phyloP scores from a whole-genome alignment of 1,284 basidiomycete genomes.

The Golubevia sp. region DNA sequence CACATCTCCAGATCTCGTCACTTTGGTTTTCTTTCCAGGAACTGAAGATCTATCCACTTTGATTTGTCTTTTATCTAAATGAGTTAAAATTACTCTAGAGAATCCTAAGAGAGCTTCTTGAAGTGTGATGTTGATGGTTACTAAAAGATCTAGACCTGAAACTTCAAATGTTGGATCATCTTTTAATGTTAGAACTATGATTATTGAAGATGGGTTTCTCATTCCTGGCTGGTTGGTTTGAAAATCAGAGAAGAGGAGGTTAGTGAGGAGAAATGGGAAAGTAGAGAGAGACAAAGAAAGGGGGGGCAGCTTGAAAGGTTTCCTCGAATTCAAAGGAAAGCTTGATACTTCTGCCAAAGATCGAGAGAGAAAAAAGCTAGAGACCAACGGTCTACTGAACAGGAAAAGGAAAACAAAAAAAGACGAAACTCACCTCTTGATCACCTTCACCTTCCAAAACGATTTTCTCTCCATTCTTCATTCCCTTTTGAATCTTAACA shows the following conservation, averaged over 20 bases:
- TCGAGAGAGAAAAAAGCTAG: neutral
- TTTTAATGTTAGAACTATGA: conserved; percentile 47
- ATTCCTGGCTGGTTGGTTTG: conserved; percentile 45
- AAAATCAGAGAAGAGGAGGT: no score
- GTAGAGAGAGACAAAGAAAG: neutral
- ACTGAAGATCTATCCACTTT: conserved; percentile 14
- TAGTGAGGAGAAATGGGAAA: no score
- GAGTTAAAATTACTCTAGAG: conserved; percentile 48
- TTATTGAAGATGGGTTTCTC: conserved; percentile 10
- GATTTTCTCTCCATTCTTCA: conserved; percentile 45
- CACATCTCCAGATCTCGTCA: conserved; percentile 43
- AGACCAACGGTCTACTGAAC: no score
- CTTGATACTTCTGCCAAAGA: no score
- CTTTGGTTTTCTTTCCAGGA: conserved; percentile 10
- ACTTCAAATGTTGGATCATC: conserved; percentile 39
- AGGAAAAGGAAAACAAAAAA: no score
- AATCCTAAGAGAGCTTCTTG: conserved; percentile 53
- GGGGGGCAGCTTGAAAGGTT: no score
- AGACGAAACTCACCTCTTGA: conserved; percentile 8
- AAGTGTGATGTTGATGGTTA: conserved; percentile 39
- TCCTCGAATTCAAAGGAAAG: no score
- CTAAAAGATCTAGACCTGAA: conserved; percentile 37
- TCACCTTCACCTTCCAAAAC: conserved; percentile 54
- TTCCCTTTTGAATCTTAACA: conserved; percentile 46
- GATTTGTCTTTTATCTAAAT: conserved; percentile 52